These are phyloP conservation scores for Aureobasidium sp. DNA, from an alignment of 2,329 filamentous ascomycete genomes.

Conservation along the genomic window DNA sequence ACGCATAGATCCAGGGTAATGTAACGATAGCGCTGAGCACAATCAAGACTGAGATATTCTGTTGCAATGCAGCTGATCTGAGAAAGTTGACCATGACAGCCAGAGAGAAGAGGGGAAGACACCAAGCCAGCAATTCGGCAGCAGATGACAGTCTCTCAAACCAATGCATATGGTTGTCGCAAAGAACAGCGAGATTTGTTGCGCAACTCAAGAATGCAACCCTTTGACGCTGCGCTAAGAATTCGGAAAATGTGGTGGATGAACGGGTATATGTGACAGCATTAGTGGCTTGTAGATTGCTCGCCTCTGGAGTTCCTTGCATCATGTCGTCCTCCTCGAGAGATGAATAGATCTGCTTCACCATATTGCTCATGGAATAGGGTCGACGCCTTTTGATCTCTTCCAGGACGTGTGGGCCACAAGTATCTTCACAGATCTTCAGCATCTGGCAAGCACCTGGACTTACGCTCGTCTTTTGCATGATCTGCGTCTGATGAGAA, in stretches of 20 bases:
- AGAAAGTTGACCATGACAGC: constrained; percentile 23
- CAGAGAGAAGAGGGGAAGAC: constrained; percentile 23
- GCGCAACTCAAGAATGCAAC: constrained; percentile 45
- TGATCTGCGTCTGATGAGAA: constrained; percentile 45
- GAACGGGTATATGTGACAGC: constrained; percentile 39
- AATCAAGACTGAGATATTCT: constrained; percentile 1
- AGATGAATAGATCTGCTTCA: constrained; percentile 44
- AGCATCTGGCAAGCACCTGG: constrained; percentile 47
- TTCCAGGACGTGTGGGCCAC: constrained; percentile 27
- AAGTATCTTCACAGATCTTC: constrained; percentile 43
- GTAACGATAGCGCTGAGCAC: constrained; percentile 26
- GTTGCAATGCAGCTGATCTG: constrained; percentile 17
- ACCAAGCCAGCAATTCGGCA: constrained; percentile 41
- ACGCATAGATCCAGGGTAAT: constrained; percentile 26
- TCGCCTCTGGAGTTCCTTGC: constrained; percentile 35
- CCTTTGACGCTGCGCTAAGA: constrained; percentile 43
- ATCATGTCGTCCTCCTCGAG: constrained; percentile 44
- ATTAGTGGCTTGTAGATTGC: constrained; percentile 42
- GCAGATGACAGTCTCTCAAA: constrained; percentile 42
- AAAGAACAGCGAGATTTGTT: constrained; percentile 46
- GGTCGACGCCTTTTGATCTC: constrained; percentile 45
- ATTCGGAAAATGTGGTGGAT: constrained; percentile 34
- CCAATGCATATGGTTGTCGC: constrained; percentile 36
- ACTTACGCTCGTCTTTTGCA: constrained; percentile 45
- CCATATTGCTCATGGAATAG: constrained; percentile 43